Evolutionary conservation across 2,329 filamentous ascomycete genomes (phyloP).

Genomic region (Neopestalotiopsis rosae): DNA sequence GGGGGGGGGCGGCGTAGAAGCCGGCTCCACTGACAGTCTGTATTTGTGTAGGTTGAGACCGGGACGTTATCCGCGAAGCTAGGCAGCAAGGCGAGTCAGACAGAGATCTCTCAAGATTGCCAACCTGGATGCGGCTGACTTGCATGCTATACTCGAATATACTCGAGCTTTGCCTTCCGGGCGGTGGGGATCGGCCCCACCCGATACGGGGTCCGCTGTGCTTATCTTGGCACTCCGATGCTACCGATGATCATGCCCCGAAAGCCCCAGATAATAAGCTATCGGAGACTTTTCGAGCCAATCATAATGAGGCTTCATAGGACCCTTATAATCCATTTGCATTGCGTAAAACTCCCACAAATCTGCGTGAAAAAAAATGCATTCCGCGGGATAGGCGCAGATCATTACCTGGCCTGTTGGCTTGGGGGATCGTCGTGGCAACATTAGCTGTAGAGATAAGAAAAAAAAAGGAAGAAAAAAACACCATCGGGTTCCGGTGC

Average conservation of each 20-base stretch:
- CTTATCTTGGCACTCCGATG: slow-evolving; percentile 1
- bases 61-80: too few relatives aligned
- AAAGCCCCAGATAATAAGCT: slow-evolving; percentile 8
- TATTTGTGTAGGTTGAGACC: too few relatives aligned
- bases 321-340: neutral
- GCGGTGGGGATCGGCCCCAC: too few relatives aligned
- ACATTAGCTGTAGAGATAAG: neutral
- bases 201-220: neutral
- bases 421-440: neutral
- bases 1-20: too few relatives aligned
- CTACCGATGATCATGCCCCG: neutral
- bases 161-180: neutral
- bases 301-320: slow-evolving; percentile 4
- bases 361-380: neutral
- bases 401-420: neutral
- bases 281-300: neutral
- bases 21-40: too few relatives aligned
- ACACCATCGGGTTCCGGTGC: neutral
- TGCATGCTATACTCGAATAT: neutral
- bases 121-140: neutral
- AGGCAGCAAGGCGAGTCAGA: neutral
- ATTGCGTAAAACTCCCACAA: neutral
- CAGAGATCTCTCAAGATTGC: neutral
- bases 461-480: too few relatives aligned
- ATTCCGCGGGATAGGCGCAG: neutral